A percentile compares a stretch with the other conserved stretches of the same genome.
Evolutionary conservation across 2,329 filamentous ascomycete genomes (phyloP).

Genomic region (Hortaea werneckii): DNA sequence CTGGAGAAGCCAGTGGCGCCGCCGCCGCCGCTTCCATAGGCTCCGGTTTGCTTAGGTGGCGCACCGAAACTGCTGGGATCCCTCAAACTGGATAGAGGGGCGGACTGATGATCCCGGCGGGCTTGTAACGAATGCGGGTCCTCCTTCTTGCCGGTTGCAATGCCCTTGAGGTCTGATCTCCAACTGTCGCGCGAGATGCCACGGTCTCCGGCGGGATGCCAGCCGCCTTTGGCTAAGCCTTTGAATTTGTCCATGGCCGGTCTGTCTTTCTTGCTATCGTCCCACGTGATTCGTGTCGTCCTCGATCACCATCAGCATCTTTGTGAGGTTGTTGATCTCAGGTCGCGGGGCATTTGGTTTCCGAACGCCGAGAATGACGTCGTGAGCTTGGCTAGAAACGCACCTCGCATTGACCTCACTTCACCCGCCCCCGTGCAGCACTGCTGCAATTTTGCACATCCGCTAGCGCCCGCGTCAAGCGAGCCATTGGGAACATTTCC

Average conservation of each 20-base stretch:
- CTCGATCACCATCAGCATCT: too few species aligned
- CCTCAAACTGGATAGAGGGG: slow-evolving; percentile 59
- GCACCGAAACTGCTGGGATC: slow-evolving; percentile 67
- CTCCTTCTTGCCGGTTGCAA: slow-evolving; percentile 39
- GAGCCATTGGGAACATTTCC: too few species aligned
- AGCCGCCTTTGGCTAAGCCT: slow-evolving; percentile 37
- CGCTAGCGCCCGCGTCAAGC: too few species aligned
- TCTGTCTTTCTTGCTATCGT: too few species aligned
- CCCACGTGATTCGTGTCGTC: too few species aligned
- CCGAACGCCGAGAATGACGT: too few species aligned
- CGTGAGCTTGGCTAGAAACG: too few species aligned
- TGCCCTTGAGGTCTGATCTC: slow-evolving; percentile 28
- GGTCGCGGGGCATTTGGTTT: too few species aligned
- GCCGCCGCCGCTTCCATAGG: slow-evolving; percentile 30
- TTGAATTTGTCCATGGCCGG: slow-evolving; percentile 24
- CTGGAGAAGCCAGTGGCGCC: slow-evolving; percentile 2
- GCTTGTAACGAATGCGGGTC: slow-evolving; percentile 26
- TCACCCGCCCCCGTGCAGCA: too few species aligned
- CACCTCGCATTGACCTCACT: too few species aligned
- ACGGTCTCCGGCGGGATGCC: slow-evolving; percentile 35
- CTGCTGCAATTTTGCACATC: too few species aligned
- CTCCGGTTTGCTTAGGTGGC: slow-evolving; percentile 58
- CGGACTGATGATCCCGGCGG: slow-evolving; percentile 43
- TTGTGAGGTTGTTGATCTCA: too few species aligned
- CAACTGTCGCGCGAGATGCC: slow-evolving; percentile 46